Percentiles rank a stretch among this genome's conserved stretches.
Evolutionary conservation across 2,329 filamentous ascomycete genomes (phyloP).

Genomic region (Fusarium sp.): DNA sequence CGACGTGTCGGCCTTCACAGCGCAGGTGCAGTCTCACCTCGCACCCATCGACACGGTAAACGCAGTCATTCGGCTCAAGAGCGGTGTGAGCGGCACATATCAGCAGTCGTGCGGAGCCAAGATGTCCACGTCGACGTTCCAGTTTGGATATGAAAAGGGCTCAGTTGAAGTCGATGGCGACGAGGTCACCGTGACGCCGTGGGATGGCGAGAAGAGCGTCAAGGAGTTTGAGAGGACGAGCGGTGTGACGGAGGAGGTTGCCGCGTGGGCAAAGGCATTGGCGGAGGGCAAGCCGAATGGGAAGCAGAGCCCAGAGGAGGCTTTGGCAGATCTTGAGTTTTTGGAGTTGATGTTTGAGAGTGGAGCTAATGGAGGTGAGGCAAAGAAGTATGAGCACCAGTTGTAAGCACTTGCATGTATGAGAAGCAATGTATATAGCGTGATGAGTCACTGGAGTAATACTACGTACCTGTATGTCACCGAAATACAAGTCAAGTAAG

Average conservation of each 20-base stretch:
- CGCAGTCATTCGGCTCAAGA: slow-evolving; percentile 66
- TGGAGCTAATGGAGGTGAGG: slow-evolving; percentile 58
- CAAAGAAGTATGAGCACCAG: slow-evolving; percentile 57
- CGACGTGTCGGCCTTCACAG: slow-evolving; percentile 66
- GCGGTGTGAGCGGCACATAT: slow-evolving; percentile 68
- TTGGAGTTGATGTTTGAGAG: slow-evolving; percentile 65
- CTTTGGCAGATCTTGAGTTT: slow-evolving; percentile 71
- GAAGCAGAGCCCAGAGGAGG: slow-evolving; percentile 68
- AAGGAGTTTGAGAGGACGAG: slow-evolving; percentile 63
- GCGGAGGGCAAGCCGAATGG: slow-evolving; percentile 60
- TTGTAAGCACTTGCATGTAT: slow-evolving; percentile 10
- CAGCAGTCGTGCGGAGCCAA: slow-evolving; percentile 69
- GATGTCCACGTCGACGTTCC: slow-evolving; percentile 65
- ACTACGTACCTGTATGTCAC: neutral
- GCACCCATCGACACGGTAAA: slow-evolving; percentile 76
- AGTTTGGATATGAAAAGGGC: slow-evolving; percentile 69
- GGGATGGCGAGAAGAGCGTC: slow-evolving; percentile 50
- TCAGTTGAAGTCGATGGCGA: slow-evolving; percentile 63
- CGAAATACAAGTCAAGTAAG: neutral
- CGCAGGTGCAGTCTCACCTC: slow-evolving; percentile 67
- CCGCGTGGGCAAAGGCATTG: slow-evolving; percentile 70
- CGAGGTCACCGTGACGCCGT: slow-evolving; percentile 55
- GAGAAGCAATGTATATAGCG: slow-evolving; percentile 47
- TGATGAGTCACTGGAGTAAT: neutral
- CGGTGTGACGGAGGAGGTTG: slow-evolving; percentile 71